A percentile compares a stretch with the other conserved stretches of the same genome.
Conservation (phyloP, 768 basidiomycete species). For the Heimioporus sp. region DNA sequence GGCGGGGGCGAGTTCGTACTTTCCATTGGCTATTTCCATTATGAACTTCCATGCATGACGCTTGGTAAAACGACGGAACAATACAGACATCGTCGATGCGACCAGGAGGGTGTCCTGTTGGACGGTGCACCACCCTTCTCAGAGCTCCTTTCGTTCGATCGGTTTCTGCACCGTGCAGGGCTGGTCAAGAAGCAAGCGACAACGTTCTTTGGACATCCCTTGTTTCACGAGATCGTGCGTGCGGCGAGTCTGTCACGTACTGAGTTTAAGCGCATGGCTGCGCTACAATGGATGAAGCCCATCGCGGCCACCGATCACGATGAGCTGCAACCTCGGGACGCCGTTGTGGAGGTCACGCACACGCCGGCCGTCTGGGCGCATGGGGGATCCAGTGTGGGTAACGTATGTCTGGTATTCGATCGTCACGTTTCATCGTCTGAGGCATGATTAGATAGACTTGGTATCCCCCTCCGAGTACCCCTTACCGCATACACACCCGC, state of each 20-base stretch:
- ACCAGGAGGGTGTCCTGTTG: not conserved
- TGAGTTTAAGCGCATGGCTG: not conserved
- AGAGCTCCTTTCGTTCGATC: slow-evolving; percentile 39
- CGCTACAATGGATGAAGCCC: slow-evolving; percentile 23
- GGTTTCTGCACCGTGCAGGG: slow-evolving; percentile 43
- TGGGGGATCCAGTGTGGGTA: slow-evolving; percentile 25
- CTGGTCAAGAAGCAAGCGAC: slow-evolving; percentile 36
- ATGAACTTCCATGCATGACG: slow-evolving; percentile 47
- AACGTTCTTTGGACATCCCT: slow-evolving; percentile 37
- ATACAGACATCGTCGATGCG: not conserved
- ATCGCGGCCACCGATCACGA: slow-evolving; percentile 1
- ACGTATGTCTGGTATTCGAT: not conserved
- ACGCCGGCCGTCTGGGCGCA: not conserved
- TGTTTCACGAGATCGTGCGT: slow-evolving; percentile 41
- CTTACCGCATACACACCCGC: slow-evolving; percentile 16
- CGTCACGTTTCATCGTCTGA: not conserved
- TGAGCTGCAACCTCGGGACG: not conserved
- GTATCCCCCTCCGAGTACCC: slow-evolving; percentile 36
- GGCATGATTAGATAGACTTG: slow-evolving; percentile 27
- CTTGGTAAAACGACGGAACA: slow-evolving; percentile 17
- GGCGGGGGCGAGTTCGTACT: slow-evolving; percentile 41
- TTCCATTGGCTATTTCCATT: slow-evolving; percentile 44
- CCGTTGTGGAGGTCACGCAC: not conserved
- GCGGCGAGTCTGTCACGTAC: slow-evolving; percentile 11
- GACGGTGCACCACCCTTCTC: slow-evolving; percentile 36